Percentiles rank a stretch among this genome's conserved stretches.
These are phyloP conservation scores for slime mould (Dictyostelium discoideum) DNA, from an alignment of 78 protist species.

Conservation along the genomic window DNA sequence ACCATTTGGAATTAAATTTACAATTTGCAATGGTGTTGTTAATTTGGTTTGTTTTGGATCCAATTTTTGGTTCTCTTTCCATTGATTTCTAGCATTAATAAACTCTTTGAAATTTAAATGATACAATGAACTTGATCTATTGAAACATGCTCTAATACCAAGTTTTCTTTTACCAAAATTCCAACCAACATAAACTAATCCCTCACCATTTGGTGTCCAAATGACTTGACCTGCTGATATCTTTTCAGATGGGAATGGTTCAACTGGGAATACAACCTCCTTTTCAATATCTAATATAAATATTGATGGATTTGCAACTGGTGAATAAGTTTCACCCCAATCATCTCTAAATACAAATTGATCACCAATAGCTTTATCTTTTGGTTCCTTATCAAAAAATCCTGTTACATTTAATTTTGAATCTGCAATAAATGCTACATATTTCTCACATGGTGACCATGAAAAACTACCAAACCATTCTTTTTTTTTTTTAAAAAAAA, in stretches of 20 bases:
- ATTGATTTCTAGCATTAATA: background rate
- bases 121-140: slow-evolving; percentile 15
- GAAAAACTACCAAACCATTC: slow-evolving; percentile 77
- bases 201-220: slow-evolving; percentile 53
- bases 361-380: slow-evolving; percentile 63
- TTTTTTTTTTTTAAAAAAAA: background rate
- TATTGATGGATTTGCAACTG: slow-evolving; percentile 40
- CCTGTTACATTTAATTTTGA: slow-evolving; percentile 19
- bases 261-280: slow-evolving; percentile 37
- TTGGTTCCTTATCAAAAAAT: slow-evolving; percentile 57
- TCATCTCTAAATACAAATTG: slow-evolving; percentile 34
- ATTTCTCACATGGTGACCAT: slow-evolving; percentile 79
- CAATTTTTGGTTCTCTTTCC: background rate
- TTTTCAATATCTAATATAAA: slow-evolving; percentile 47
- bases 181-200: slow-evolving; percentile 71
- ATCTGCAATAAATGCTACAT: slow-evolving; percentile 69
- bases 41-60: background rate
- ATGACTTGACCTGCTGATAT: slow-evolving; percentile 75
- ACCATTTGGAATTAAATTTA: slow-evolving; percentile 11
- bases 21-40: background rate
- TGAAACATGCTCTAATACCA: slow-evolving; percentile 75
- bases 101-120: background rate
- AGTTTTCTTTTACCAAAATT: slow-evolving; percentile 41
- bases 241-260: slow-evolving; percentile 14
- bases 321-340: slow-evolving; percentile 73